phyloP scores from a whole-genome alignment of 192 early-diverging fungal species.

The Coemansia sp. region DNA sequence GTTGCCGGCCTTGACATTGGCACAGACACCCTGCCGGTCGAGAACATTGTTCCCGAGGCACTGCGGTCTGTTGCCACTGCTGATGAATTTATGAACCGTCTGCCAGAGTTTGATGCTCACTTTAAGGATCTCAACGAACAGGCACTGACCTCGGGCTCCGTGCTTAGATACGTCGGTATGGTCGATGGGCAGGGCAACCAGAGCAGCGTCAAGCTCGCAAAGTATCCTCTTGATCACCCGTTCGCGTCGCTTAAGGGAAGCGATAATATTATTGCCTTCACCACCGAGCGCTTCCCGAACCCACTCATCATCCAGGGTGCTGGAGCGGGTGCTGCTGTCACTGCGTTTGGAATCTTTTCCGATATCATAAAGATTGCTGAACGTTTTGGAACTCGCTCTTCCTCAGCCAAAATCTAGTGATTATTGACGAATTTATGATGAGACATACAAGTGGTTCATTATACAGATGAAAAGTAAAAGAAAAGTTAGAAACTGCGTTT shows the following conservation, averaged over 20 bases:
- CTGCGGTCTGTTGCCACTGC: constrained; percentile 70
- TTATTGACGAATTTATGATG: no score
- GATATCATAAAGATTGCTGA: constrained; percentile 88
- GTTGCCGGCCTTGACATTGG: constrained; percentile 77
- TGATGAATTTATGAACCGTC: constrained; percentile 78
- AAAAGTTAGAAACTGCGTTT: not conserved
- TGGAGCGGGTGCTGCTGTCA: constrained; percentile 95
- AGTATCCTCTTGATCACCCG: constrained; percentile 84
- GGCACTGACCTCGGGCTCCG: constrained; percentile 66
- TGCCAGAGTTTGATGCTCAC: constrained; percentile 84
- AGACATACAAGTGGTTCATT: not conserved
- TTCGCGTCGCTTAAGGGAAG: constrained; percentile 95
- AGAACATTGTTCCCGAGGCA: constrained; percentile 93
- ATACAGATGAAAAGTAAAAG: not conserved
- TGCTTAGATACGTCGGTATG: constrained; percentile 92
- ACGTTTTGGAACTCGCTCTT: constrained; percentile 41
- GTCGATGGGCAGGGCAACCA: constrained; percentile 69
- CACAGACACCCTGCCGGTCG: constrained; percentile 76
- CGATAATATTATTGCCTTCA: constrained; percentile 98
- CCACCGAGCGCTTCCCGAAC: constrained; percentile 90
- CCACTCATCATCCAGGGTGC: constrained; percentile 94
- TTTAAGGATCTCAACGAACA: constrained; percentile 79
- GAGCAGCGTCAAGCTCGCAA: constrained; percentile 75
- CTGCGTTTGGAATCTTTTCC: constrained; percentile 95
- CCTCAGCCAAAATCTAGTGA: constrained; percentile 9